A percentile compares a stretch with the other conserved stretches of the same genome.
Conservation (phyloP, 805 yeast species). For the Zygosaccharomyces kombuchaensis region DNA sequence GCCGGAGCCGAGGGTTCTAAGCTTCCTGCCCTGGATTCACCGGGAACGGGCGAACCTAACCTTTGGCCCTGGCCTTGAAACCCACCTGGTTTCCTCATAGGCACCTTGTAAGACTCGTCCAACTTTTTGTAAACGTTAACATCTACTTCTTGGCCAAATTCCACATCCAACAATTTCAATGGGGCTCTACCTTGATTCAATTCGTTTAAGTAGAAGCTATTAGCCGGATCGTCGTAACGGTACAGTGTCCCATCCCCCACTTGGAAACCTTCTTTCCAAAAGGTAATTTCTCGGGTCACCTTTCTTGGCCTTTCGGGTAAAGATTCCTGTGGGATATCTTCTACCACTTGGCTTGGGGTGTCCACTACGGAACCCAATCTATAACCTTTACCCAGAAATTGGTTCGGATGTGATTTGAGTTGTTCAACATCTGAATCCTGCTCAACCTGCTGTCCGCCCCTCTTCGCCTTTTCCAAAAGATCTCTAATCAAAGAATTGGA, state of each 20-base stretch:
- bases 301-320: conserved; percentile 37
- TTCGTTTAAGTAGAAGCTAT: conserved; percentile 70
- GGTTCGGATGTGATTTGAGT: conserved; percentile 28
- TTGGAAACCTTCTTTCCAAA: conserved; percentile 95
- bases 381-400: conserved; percentile 40
- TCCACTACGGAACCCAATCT: conserved; percentile 38
- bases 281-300: conserved; percentile 77
- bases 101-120: conserved; percentile 77
- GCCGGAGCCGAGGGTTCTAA: conserved; percentile 20
- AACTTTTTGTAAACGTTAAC: conserved; percentile 77
- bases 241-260: conserved; percentile 86
- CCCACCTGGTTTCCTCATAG: conserved; percentile 59
- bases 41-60: conserved; percentile 85
- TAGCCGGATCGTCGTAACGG: conserved; percentile 90
- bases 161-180: conserved; percentile 70
- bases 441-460: conserved; percentile 49
- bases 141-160: conserved; percentile 89
- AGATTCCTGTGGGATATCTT: conserved; percentile 34
- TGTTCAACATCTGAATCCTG: conserved; percentile 25
- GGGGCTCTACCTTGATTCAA: conserved; percentile 92
- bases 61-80: conserved; percentile 78
- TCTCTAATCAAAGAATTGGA: conserved; percentile 47
- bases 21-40: conserved; percentile 43
- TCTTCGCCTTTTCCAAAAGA: conserved; percentile 63
- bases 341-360: conserved; percentile 34